A percentile compares a stretch with the other conserved stretches of the same genome.
Conservation (phyloP, 768 basidiomycete species). For the Mycena filopes region DNA sequence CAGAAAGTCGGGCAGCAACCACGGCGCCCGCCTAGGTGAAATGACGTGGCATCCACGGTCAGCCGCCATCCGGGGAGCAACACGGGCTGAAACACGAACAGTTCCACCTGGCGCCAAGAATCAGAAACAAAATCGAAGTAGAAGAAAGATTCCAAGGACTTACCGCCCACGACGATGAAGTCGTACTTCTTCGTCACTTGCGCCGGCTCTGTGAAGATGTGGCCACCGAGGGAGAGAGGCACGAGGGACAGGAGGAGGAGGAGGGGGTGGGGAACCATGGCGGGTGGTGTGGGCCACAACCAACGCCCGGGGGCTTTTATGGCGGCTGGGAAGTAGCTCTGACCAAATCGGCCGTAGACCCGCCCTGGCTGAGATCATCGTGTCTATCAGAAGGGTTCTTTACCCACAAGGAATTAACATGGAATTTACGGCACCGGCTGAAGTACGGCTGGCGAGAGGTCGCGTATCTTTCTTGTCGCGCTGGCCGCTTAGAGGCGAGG, state of each 20-base stretch:
- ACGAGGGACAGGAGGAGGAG: neutral
- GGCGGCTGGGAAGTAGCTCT: no score
- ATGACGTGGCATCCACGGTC: neutral
- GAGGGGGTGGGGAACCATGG: neutral
- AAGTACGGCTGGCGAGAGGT: no score
- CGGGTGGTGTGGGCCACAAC: neutral
- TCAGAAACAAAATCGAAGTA: neutral
- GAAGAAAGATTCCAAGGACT: neutral
- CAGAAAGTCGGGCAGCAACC: conserved; percentile 49
- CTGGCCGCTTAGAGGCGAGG: no score
- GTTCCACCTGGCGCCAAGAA: neutral
- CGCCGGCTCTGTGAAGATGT: conserved; percentile 8
- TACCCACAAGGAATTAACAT: no score
- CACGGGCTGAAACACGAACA: neutral
- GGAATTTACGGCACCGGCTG: no score
- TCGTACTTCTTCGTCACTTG: conserved; percentile 22
- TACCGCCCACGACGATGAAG: conserved; percentile 28
- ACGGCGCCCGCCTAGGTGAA: conserved; percentile 45
- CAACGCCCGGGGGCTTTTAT: no score
- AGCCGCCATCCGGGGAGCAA: no score
- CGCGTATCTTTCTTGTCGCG: no score
- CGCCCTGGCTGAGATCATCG: no score
- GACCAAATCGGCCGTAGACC: no score
- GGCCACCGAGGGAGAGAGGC: neutral
- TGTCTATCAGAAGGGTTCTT: no score